Conservation (phyloP, 2,329 filamentous ascomycete genomes). For the Aureobasidium sp. region DNA sequence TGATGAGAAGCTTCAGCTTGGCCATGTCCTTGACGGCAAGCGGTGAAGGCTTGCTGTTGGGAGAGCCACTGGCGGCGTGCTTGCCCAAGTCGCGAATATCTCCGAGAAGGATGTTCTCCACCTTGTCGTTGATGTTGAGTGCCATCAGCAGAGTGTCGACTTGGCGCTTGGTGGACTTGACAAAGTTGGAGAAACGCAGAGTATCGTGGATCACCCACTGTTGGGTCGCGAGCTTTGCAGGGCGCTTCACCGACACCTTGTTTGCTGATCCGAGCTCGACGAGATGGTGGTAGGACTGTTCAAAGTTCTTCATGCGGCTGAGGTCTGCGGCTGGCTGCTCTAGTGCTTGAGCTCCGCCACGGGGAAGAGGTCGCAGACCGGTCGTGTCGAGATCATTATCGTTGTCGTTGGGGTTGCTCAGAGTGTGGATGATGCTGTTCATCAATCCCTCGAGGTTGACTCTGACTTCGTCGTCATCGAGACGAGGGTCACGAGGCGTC, state of each 20-base stretch:
- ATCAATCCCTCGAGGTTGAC: slow-evolving; percentile 35
- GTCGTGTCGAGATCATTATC: slow-evolving; percentile 37
- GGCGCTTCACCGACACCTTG: slow-evolving; percentile 27
- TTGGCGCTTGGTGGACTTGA: slow-evolving; percentile 35
- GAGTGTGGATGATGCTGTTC: slow-evolving; percentile 37
- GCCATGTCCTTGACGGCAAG: slow-evolving; percentile 9
- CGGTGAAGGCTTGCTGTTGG: slow-evolving; percentile 1
- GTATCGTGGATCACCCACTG: slow-evolving; percentile 38
- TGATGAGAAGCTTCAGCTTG: slow-evolving; percentile 15
- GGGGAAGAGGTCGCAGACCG: slow-evolving; percentile 38
- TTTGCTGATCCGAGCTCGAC: slow-evolving; percentile 32
- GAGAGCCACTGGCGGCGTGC: neutral
- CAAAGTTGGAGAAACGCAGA: slow-evolving; percentile 35
- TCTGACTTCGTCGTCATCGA: slow-evolving; percentile 35
- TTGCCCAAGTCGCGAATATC: slow-evolving; percentile 36
- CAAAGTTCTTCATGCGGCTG: slow-evolving; percentile 39
- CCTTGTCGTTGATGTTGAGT: slow-evolving; percentile 37
- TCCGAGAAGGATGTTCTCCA: slow-evolving; percentile 28
- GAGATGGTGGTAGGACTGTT: slow-evolving; percentile 39
- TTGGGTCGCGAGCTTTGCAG: slow-evolving; percentile 21
- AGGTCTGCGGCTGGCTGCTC: slow-evolving; percentile 38
- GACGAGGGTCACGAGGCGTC: slow-evolving; percentile 34
- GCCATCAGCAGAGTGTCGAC: slow-evolving; percentile 36
- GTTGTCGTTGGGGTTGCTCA: slow-evolving; percentile 32
- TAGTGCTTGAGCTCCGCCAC: slow-evolving; percentile 26